phyloP scores from a whole-genome alignment of 805 yeast species.

The Teunomyces gatunensis region DNA sequence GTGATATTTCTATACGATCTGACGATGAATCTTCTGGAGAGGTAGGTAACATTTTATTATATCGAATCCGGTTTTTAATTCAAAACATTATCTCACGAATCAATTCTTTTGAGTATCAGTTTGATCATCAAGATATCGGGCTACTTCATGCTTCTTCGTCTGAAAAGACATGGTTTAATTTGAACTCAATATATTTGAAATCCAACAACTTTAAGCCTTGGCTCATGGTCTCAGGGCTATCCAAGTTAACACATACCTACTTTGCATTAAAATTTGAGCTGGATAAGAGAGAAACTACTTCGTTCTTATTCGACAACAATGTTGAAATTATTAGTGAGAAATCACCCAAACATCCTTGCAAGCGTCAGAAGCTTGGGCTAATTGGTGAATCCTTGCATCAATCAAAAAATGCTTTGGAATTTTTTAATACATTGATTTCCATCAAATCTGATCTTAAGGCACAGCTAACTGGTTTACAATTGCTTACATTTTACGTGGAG shows the following conservation, averaged over 20 bases:
- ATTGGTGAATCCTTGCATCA: slow-evolving; percentile 19
- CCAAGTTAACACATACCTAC: slow-evolving; percentile 28
- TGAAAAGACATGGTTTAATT: slow-evolving; percentile 22
- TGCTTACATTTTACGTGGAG: slow-evolving; percentile 20
- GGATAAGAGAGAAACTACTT: neutral
- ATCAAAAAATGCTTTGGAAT: slow-evolving; percentile 19
- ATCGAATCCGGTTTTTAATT: slow-evolving; percentile 21
- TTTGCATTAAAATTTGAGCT: slow-evolving; percentile 20
- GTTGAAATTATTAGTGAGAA: neutral
- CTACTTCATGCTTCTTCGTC: neutral
- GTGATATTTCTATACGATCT: slow-evolving; percentile 9
- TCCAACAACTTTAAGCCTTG: slow-evolving; percentile 30
- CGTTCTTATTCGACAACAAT: neutral
- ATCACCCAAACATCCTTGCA: slow-evolving; percentile 5
- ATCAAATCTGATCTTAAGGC: slow-evolving; percentile 12
- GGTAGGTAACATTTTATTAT: slow-evolving; percentile 10
- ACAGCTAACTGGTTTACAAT: slow-evolving; percentile 23
- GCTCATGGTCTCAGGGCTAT: slow-evolving; percentile 39
- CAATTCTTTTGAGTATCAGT: slow-evolving; percentile 9
- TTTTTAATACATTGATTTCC: slow-evolving; percentile 24
- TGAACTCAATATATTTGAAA: slow-evolving; percentile 20
- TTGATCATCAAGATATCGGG: slow-evolving; percentile 15
- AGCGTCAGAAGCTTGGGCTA: slow-evolving; percentile 27
- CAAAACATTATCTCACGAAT: slow-evolving; percentile 19
- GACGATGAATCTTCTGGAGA: slow-evolving; percentile 3